Percentiles rank a stretch among this genome's conserved stretches.
These are phyloP conservation scores for Plasmodium malariae DNA, from an alignment of 169 alveolate species.

Conservation along the genomic window DNA sequence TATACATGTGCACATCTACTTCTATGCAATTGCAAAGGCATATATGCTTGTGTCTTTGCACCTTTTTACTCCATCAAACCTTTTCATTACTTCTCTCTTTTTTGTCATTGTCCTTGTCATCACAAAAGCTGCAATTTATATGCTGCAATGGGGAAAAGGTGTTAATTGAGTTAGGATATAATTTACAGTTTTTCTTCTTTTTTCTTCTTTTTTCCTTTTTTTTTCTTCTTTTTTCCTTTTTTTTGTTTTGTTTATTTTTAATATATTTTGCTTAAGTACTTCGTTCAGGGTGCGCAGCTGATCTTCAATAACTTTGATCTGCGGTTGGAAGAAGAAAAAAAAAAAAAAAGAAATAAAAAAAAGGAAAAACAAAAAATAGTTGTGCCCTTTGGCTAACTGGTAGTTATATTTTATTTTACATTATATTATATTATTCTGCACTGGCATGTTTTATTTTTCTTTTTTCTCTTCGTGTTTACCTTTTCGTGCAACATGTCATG, in stretches of 20 bases:
- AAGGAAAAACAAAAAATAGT: not conserved
- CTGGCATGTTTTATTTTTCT: not conserved
- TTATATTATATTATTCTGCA: no score
- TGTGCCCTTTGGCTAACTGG: not conserved
- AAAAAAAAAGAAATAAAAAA: not conserved
- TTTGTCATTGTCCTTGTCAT: conserved; percentile 8
- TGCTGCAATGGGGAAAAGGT: conserved; percentile 9
- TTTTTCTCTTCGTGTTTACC: conserved; percentile 1
- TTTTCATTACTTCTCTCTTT: conserved; percentile 3
- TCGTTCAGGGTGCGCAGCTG: conserved; percentile 38
- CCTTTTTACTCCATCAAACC: not conserved
- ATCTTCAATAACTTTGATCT: conserved; percentile 54
- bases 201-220: not conserved
- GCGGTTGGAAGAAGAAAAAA: conserved; percentile 3
- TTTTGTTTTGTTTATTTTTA: conserved; percentile 1
- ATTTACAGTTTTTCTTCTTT: no score
- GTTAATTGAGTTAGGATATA: no score
- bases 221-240: not conserved
- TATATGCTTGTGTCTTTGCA: not conserved
- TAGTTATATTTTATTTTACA: not conserved
- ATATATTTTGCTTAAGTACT: no score
- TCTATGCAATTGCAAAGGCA: no score
- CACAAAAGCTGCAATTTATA: conserved; percentile 35
- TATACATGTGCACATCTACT: no score
- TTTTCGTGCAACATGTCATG: conserved; percentile 41